Percentiles rank a stretch among this genome's conserved stretches.
Evolutionary conservation across 805 yeast species (phyloP).

Genomic region (Suhomyces sp.): DNA sequence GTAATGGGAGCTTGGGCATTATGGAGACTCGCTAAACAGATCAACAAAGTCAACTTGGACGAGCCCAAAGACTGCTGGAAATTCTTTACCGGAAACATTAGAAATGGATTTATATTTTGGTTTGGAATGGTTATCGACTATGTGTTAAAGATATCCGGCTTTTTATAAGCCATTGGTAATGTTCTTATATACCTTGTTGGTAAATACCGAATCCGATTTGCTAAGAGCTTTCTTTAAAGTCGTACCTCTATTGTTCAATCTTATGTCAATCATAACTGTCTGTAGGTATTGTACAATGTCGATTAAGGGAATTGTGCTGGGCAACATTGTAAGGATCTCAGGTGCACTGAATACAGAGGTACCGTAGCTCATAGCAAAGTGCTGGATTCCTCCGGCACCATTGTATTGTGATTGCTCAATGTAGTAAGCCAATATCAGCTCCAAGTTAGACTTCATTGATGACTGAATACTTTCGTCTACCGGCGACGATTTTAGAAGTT

Average conservation of each 20-base stretch:
- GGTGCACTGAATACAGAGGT: constrained; percentile 14
- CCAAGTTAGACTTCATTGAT: not conserved
- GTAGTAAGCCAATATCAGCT: not conserved
- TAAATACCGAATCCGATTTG: constrained; percentile 25
- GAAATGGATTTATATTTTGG: constrained; percentile 68
- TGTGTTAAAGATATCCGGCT: constrained; percentile 46
- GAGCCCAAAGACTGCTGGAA: constrained; percentile 80
- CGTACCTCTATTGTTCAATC: constrained; percentile 14
- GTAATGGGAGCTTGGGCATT: constrained; percentile 66
- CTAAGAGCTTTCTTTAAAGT: constrained; percentile 25
- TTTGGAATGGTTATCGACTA: constrained; percentile 68
- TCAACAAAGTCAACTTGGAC: constrained; percentile 72
- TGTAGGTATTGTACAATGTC: constrained; percentile 27
- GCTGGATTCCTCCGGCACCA: constrained; percentile 22
- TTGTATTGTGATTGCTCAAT: not conserved
- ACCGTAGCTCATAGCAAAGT: constrained; percentile 27
- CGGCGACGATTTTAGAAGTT: not conserved
- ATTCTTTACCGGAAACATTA: constrained; percentile 71
- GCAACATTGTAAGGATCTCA: constrained; percentile 29
- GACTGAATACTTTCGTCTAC: not conserved
- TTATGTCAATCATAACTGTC: constrained; percentile 17
- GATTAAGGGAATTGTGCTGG: constrained; percentile 28
- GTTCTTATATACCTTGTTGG: constrained; percentile 19
- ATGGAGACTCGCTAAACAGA: constrained; percentile 64
- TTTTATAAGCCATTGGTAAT: constrained; percentile 25